Conservation (phyloP, 352 stramenopile species). For the Pythium aquatile region DNA sequence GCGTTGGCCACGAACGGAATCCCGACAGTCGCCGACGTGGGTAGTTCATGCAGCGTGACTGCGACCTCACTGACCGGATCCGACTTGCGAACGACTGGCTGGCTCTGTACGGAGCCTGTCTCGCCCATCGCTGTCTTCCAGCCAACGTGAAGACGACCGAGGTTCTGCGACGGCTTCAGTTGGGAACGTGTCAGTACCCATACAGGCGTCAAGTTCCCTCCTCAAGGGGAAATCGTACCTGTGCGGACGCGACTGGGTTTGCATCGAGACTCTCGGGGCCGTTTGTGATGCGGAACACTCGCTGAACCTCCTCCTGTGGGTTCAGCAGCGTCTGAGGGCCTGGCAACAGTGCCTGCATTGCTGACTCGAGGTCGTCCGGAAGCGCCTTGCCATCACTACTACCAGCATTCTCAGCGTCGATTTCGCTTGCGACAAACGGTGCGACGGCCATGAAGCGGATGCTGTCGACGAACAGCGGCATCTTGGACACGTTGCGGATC, state of each 20-base stretch:
- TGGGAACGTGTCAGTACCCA: too few relatives aligned
- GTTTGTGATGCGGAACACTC: conserved; percentile 57
- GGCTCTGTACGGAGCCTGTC: conserved; percentile 76
- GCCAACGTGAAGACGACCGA: conserved; percentile 72
- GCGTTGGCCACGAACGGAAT: conserved; percentile 50
- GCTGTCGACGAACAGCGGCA: conserved; percentile 76
- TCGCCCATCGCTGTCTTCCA: conserved; percentile 85
- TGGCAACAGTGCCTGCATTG: conserved; percentile 31
- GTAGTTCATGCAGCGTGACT: conserved; percentile 42
- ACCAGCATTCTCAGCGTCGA: conserved; percentile 31
- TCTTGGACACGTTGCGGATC: conserved; percentile 82
- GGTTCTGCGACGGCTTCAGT: conserved; percentile 50
- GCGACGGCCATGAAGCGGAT: conserved; percentile 70
- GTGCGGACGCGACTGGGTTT: conserved; percentile 7
- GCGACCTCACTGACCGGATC: conserved; percentile 41
- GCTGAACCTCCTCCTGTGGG: conserved; percentile 77
- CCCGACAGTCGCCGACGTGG: conserved; percentile 48
- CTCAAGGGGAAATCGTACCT: not conserved
- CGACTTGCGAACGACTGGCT: conserved; percentile 70
- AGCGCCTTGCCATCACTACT: not conserved
- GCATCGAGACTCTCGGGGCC: conserved; percentile 33
- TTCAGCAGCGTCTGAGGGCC: conserved; percentile 63
- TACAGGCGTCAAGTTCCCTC: not conserved
- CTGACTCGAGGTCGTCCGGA: conserved; percentile 15
- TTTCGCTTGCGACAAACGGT: conserved; percentile 50